phyloP scores from a whole-genome alignment of 2,329 filamentous ascomycete genomes.

The Beauveria scarabaeidicola region DNA sequence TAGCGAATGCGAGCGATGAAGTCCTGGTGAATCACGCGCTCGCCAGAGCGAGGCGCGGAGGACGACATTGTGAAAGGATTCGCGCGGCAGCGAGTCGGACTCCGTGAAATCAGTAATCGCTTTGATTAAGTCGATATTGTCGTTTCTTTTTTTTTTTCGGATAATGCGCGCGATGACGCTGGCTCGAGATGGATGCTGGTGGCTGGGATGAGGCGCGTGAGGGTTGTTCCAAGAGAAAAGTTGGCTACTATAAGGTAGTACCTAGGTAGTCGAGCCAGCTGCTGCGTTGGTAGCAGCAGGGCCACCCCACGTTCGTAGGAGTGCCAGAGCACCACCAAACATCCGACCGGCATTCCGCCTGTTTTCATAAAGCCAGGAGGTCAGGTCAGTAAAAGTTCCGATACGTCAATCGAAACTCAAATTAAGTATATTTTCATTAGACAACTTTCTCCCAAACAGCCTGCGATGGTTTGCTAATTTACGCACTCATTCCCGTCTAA shows the following conservation, averaged over 20 bases:
- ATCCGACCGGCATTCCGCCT: neutral
- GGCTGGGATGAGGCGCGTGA: neutral
- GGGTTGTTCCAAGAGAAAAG: constrained; percentile 8
- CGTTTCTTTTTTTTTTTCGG: neutral
- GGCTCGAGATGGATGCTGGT: neutral
- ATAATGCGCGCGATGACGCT: constrained; percentile 13
- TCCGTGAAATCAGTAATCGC: neutral
- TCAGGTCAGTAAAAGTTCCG: neutral
- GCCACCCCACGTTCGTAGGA: constrained; percentile 1
- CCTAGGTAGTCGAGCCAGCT: neutral
- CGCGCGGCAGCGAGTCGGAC: constrained; percentile 9
- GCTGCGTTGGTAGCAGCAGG: neutral
- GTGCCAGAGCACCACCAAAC: neutral
- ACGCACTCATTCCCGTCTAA: constrained; percentile 6
- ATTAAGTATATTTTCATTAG: constrained; percentile 13
- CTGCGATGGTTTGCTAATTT: neutral
- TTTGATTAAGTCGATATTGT: neutral
- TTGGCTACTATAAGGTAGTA: neutral
- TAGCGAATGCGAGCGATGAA: constrained; percentile 95
- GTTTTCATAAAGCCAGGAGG: neutral
- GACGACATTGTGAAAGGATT: constrained; percentile 22
- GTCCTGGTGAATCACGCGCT: constrained; percentile 74
- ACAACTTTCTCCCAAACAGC: constrained; percentile 2
- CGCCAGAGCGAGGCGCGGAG: constrained; percentile 34
- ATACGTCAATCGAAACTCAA: neutral